Evolutionary conservation across 129 eudicot species (phyloP).

Genomic region (Pittosporum tobira): DNA sequence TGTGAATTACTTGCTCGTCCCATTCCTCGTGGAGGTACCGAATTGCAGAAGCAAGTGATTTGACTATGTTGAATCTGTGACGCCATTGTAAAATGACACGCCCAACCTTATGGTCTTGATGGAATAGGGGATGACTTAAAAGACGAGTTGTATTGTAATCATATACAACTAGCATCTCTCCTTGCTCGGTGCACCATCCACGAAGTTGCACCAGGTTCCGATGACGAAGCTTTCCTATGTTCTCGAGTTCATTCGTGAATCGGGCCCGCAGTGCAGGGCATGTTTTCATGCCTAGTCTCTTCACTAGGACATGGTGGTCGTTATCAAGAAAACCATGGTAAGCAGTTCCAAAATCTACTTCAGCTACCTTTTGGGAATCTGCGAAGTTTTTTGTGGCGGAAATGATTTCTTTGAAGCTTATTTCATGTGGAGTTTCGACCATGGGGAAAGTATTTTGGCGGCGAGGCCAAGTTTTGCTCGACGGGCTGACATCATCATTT

Average conservation of each 20-base stretch:
- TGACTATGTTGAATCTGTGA: slow-evolving; percentile 58
- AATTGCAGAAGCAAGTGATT: slow-evolving; percentile 76
- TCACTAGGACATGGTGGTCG: slow-evolving; percentile 47
- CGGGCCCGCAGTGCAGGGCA: slow-evolving; percentile 76
- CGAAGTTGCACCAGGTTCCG: slow-evolving; percentile 78
- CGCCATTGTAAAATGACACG: slow-evolving; percentile 40
- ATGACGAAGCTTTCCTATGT: slow-evolving; percentile 66
- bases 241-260: slow-evolving; percentile 64
- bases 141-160: slow-evolving; percentile 50
- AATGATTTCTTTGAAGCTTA: slow-evolving; percentile 49
- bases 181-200: slow-evolving; percentile 99
- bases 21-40: slow-evolving; percentile 85
- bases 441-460: slow-evolving; percentile 23
- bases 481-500: neutral
- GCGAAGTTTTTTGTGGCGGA: slow-evolving; percentile 72
- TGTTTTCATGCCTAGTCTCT: slow-evolving; percentile 68
- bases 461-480: neutral
- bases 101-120: slow-evolving; percentile 16
- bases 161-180: slow-evolving; percentile 88
- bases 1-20: slow-evolving; percentile 92
- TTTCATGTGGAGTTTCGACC: slow-evolving; percentile 65
- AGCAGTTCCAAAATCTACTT: slow-evolving; percentile 75
- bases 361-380: slow-evolving; percentile 56
- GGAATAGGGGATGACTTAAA: slow-evolving; percentile 51
- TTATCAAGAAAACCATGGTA: slow-evolving; percentile 62